Base-by-base conservation (phyloP, 352 stramenopile genomes). In the Globisporangium cylindrosporum region DNA sequence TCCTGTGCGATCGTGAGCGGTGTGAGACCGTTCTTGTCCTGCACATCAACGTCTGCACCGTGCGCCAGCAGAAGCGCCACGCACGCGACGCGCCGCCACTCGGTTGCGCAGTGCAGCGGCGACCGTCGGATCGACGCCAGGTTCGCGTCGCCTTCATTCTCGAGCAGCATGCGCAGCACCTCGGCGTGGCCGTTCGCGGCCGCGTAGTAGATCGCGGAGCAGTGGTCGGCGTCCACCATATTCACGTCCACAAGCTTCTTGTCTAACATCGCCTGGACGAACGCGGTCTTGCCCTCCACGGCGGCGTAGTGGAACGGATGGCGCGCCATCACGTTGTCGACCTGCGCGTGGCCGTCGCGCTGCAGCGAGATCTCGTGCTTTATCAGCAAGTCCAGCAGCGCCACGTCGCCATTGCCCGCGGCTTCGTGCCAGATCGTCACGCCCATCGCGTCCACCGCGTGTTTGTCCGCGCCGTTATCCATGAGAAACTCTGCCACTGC, bases 341-440 rank as follows among this genome's bases (percentile, higher is more conserved):
- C 76, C 65, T 88, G 73, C 7, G 82, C 74, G 8, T 74, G 65
- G 24, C 76, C 77, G 7, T 58, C 53, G 7, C 70, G 70, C 53
- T 82, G 73, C 25, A 92, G 58, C 1, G 75, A 81, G 3, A 92
- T 79, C 2, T 79, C 64, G 59, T 91, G 68, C 34, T 71, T 55
- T 4, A 89, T 69, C 5, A 94, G 76, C 64, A 94, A 55, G 27
- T 91, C 74, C 25, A 94, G 43, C 74, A 91, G 73, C 1, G 81
- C 76, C 2, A 89, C 72, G 4, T 74, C 78, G 3, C 84, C 84
- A 18, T 89, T 79, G 0, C 86, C 86, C 0, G 84, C 82, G 1
- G 86, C 86, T 68, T 94, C 86, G 62, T 94, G 86, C 86, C 86
- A 94, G 57, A 92, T 73, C 34, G 82, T 91, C 29, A 91, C 86